Evolutionary conservation across 2,329 filamentous ascomycete species (phyloP), one percentile per base, ranked within the genome.

Genomic region (Diaporthe destruens): DNA sequence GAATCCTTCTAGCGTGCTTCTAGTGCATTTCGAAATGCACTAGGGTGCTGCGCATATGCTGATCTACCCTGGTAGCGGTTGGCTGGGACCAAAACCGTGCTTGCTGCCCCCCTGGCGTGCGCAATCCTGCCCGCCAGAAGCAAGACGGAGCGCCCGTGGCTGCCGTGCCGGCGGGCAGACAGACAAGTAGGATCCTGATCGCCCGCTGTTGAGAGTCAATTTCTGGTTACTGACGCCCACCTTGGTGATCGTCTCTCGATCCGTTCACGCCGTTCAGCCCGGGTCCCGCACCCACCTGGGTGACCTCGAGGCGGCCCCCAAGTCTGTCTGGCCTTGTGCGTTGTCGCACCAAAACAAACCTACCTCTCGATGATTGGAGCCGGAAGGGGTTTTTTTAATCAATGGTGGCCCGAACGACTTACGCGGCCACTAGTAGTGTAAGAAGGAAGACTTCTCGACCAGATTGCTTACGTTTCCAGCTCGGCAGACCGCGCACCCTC

Each of bases 1-100:
- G 32, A 12, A 65, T 29, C 36, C 36, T 59, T 59, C 61, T 65
- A 65, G 61, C 61, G 61, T 44, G 6, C 32, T 65, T 65, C 61
- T 65, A n/a, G 61, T 18, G 39, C 12, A 42, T 6, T 16, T 42
- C 39, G 39, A 36, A 36, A 42, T 42, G 14, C 39, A 18, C 39
- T 14, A 51, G 47, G 42, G 7, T n/a, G 61, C 25, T 49, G 29
- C 11, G 47, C 44, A 18, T 44, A n/a, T 25, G 61, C 42, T n/a
- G 61, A 65, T 65, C 59, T 16, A 23, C 29, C 25, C 42, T 9
- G 8, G 23, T 32, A 25, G 57, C 39, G 57, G 39, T 36, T 34
- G 59, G 59, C 16, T 65, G 44, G 51, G 61, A 53, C 61, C 14
- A 25, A 23, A 32, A 12, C 18, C 61, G 23, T 49, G 59, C 36